Evolutionary conservation across 2,329 filamentous ascomycete genomes (phyloP).

Genomic region (Endothia cerciana): DNA sequence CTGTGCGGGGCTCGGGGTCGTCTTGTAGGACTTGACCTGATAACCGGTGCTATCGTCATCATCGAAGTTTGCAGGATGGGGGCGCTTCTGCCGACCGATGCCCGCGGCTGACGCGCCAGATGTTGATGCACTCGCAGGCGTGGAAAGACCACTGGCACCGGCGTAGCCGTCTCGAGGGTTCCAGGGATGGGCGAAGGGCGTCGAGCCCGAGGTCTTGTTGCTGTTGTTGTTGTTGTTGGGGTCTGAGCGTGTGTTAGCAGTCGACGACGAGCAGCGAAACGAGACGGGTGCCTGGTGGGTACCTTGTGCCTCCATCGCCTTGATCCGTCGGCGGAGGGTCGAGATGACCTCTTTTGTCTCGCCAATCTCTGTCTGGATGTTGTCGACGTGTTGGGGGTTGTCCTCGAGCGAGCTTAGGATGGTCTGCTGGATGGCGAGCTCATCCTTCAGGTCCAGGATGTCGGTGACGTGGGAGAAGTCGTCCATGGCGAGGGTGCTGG

Average conservation of each 20-base stretch:
- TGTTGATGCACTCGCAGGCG: constrained; percentile 19
- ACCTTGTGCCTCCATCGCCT: constrained; percentile 23
- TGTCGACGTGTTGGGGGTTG: constrained; percentile 32
- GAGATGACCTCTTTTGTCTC: constrained; percentile 33
- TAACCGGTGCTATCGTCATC: constrained; percentile 19
- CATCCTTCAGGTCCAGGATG: constrained; percentile 39
- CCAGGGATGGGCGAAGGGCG: constrained; percentile 11
- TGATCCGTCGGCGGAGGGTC: constrained; percentile 39
- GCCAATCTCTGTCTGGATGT: constrained; percentile 33
- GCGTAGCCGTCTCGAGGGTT: constrained; percentile 1
- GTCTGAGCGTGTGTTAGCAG: constrained; percentile 12
- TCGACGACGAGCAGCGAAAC: background rate
- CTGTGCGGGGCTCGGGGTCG: constrained; percentile 30
- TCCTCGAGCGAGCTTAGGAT: constrained; percentile 48
- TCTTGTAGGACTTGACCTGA: constrained; percentile 27
- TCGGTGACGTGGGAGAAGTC: constrained; percentile 30
- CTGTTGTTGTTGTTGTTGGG: background rate
- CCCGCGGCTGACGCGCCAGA: constrained; percentile 11
- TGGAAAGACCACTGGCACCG: constrained; percentile 13
- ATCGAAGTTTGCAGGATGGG: constrained; percentile 19
- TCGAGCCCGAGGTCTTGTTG: constrained; percentile 12
- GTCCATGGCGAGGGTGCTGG: background rate
- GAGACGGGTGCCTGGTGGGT: background rate
- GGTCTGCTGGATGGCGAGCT: constrained; percentile 47
- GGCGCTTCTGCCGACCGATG: constrained; percentile 22